Conservation (phyloP, 2,329 filamentous ascomycete genomes). For the Chrysosporium keratinophilum region DNA sequence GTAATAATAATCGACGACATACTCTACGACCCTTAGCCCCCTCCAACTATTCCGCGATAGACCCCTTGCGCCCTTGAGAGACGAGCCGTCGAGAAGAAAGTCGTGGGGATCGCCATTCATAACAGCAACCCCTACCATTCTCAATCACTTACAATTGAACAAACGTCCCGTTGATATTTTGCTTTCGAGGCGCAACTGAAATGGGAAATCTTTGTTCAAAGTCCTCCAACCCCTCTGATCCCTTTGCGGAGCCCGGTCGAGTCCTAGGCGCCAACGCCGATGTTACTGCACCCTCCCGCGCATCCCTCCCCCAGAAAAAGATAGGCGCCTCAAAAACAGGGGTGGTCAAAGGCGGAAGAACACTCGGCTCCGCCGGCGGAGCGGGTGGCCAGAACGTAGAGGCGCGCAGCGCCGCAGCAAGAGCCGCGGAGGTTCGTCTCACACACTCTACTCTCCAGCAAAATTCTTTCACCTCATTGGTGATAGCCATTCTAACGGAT, state of each 20-base stretch:
- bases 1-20: too few species aligned
- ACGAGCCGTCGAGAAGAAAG: too few species aligned
- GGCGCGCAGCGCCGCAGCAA: conserved; percentile 62
- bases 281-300: conserved; percentile 39
- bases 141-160: not conserved
- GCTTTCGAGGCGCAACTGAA: not conserved
- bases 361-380: conserved; percentile 48
- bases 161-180: not conserved
- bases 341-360: conserved; percentile 45
- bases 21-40: too few species aligned
- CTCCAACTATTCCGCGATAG: too few species aligned
- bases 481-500: too few species aligned
- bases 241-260: conserved; percentile 63
- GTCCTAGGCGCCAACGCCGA: conserved; percentile 51
- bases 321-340: conserved; percentile 29
- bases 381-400: conserved; percentile 39
- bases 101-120: too few species aligned
- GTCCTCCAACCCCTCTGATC: conserved; percentile 47
- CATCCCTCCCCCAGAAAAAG: conserved; percentile 36
- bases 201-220: conserved; percentile 90
- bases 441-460: not conserved
- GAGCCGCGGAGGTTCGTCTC: conserved; percentile 67
- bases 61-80: too few species aligned
- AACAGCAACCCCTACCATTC: too few species aligned
- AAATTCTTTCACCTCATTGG: not conserved